Conservation (phyloP, 1,284 basidiomycete species). For the Agaricales sp. region DNA sequence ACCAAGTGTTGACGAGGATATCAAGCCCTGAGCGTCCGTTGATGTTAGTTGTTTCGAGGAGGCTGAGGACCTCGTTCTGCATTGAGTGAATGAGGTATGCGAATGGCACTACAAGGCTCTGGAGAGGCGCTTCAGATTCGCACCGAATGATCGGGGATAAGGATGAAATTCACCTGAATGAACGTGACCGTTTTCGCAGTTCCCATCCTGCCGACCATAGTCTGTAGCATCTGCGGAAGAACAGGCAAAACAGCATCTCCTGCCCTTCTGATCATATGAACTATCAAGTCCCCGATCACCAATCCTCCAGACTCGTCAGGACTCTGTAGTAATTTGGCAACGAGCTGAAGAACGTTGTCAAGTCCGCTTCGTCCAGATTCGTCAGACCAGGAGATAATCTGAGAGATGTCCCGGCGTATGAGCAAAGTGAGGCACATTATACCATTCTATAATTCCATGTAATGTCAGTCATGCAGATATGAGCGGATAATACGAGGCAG, state of each 20-base stretch:
- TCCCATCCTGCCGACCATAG: conserved; percentile 73
- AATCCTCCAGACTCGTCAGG: conserved; percentile 85
- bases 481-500: neutral
- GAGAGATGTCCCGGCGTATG: conserved; percentile 78
- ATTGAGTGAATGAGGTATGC: conserved; percentile 87
- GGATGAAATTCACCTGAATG: conserved; percentile 50
- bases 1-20: conserved; percentile 83
- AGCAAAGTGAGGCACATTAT: conserved; percentile 76
- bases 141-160: neutral
- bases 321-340: conserved; percentile 68
- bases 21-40: conserved; percentile 60
- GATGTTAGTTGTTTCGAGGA: conserved; percentile 58
- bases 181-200: conserved; percentile 85
- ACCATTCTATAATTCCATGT: conserved; percentile 48
- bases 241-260: conserved; percentile 74
- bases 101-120: conserved; percentile 87
- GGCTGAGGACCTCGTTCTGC: conserved; percentile 62
- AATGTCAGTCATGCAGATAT: conserved; percentile 3
- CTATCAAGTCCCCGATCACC: conserved; percentile 88
- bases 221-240: conserved; percentile 77
- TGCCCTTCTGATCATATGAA: conserved; percentile 79
- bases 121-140: neutral
- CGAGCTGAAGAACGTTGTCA: conserved; percentile 59
- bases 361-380: conserved; percentile 62
- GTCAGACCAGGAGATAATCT: conserved; percentile 71